Evolutionary conservation across 352 stramenopile species (phyloP).

Genomic region (Aphanomyces cochlioides): DNA sequence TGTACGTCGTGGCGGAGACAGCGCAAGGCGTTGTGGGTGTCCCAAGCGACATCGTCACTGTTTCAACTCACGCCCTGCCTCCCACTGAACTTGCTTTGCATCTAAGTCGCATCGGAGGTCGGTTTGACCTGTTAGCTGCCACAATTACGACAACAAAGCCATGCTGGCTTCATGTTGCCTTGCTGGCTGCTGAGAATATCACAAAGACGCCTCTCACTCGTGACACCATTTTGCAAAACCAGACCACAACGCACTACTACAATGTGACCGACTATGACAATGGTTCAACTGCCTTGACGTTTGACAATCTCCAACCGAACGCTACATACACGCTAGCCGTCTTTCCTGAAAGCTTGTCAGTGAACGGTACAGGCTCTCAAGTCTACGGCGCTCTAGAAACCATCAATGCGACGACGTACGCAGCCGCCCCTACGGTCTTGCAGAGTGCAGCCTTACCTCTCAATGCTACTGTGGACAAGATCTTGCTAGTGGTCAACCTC

Average conservation of each 20-base stretch:
- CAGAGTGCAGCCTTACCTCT: conserved; percentile 48
- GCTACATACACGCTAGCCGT: conserved; percentile 50
- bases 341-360: conserved; percentile 38
- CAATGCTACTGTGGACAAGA: conserved; percentile 45
- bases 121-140: conserved; percentile 35
- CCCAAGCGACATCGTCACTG: conserved; percentile 23
- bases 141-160: conserved; percentile 12
- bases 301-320: conserved; percentile 16
- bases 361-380: conserved; percentile 37
- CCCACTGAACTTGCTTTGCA: conserved; percentile 34
- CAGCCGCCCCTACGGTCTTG: conserved; percentile 55
- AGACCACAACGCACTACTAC: conserved; percentile 45
- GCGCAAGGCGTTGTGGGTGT: conserved; percentile 43
- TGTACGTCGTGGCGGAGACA: conserved; percentile 59
- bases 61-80: conserved; percentile 48
- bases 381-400: conserved; percentile 43
- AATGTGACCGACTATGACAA: neutral
- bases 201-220: neutral
- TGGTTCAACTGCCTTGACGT: neutral
- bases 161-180: conserved; percentile 36
- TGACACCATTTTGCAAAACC: conserved; percentile 33
- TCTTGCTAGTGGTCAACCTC: conserved; percentile 58
- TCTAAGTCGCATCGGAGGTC: conserved; percentile 31
- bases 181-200: conserved; percentile 31
- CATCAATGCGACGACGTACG: conserved; percentile 48